Evolutionary conservation across 1,139 yeast species (phyloP).

Genomic region (Taphrina pruni): DNA sequence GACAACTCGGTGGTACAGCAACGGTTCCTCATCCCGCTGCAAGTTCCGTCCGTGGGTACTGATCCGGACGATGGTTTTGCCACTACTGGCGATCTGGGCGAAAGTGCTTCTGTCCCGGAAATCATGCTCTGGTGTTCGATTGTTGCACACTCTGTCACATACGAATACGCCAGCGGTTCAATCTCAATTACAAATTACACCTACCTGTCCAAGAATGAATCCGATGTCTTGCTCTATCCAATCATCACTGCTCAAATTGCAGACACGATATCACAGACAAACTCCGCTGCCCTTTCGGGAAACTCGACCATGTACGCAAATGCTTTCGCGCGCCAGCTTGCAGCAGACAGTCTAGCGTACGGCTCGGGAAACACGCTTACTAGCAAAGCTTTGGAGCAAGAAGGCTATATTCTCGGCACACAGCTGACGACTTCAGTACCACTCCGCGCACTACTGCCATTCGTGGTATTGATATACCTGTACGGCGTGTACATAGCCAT

Average conservation of each 20-base stretch:
- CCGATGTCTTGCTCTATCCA: constrained; percentile 2
- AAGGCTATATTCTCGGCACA: constrained; percentile 11
- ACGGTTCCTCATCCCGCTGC: background rate
- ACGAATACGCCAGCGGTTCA: background rate
- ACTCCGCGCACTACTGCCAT: background rate
- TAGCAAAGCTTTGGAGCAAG: background rate
- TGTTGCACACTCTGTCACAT: constrained; percentile 8
- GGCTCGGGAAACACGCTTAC: constrained; percentile 10
- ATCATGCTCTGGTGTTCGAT: constrained; percentile 9
- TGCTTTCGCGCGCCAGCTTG: constrained; percentile 11
- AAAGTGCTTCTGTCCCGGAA: background rate
- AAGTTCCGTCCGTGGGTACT: constrained; percentile 2
- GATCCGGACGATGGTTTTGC: background rate
- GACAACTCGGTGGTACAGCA: background rate
- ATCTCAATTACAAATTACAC: background rate
- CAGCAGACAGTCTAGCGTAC: constrained; percentile 11
- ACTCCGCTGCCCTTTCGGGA: constrained; percentile 1
- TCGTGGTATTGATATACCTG: constrained; percentile 1
- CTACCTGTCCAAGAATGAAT: background rate
- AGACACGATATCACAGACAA: constrained; percentile 12
- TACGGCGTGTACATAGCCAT: constrained; percentile 1
- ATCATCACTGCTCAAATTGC: constrained; percentile 6
- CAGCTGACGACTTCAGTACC: constrained; percentile 10
- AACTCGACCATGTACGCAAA: constrained; percentile 6
- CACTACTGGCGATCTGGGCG: background rate